A percentile compares a stretch with the other conserved stretches of the same genome.
Conservation (phyloP, 1,139 yeast genomes). For the Groenewaldozyma sp. region DNA sequence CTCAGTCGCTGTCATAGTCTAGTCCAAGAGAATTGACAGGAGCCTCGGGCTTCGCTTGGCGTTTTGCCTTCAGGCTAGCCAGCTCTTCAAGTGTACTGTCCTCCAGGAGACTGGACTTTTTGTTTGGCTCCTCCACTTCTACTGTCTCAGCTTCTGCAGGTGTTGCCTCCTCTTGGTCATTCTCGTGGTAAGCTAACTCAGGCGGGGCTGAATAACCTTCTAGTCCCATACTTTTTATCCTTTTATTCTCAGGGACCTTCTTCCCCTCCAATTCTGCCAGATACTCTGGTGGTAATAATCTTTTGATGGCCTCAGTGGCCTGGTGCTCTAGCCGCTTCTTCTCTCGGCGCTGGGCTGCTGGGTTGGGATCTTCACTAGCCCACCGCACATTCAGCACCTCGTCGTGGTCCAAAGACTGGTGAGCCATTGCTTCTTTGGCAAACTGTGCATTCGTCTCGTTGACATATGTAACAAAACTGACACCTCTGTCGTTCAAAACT, state of each 20-base stretch:
- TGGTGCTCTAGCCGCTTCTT: constrained; percentile 31
- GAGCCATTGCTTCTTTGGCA: constrained; percentile 51
- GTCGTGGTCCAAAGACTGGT: constrained; percentile 58
- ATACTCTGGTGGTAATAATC: constrained; percentile 25
- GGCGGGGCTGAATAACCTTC: constrained; percentile 21
- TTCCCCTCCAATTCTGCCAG: constrained; percentile 23
- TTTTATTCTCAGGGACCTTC: constrained; percentile 12
- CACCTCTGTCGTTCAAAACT: constrained; percentile 51
- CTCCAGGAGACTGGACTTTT: constrained; percentile 2
- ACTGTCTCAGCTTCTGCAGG: background rate
- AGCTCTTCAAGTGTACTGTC: constrained; percentile 5
- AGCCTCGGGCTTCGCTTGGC: background rate
- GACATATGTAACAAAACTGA: constrained; percentile 71
- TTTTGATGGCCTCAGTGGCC: constrained; percentile 32
- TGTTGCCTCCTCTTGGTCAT: constrained; percentile 1
- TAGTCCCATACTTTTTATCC: constrained; percentile 13
- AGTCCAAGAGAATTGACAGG: no score
- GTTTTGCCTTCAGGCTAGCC: no score
- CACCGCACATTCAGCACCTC: constrained; percentile 69
- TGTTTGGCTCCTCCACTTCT: background rate
- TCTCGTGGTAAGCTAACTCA: constrained; percentile 4
- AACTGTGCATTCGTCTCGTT: constrained; percentile 75
- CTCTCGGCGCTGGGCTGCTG: constrained; percentile 49
- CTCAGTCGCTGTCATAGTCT: constrained; percentile 8
- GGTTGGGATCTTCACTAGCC: constrained; percentile 88